Evolutionary conservation across 768 basidiomycete genomes (phyloP), one percentile per base, ranked within the genome.

Genomic region (Hygrophorus russula): DNA sequence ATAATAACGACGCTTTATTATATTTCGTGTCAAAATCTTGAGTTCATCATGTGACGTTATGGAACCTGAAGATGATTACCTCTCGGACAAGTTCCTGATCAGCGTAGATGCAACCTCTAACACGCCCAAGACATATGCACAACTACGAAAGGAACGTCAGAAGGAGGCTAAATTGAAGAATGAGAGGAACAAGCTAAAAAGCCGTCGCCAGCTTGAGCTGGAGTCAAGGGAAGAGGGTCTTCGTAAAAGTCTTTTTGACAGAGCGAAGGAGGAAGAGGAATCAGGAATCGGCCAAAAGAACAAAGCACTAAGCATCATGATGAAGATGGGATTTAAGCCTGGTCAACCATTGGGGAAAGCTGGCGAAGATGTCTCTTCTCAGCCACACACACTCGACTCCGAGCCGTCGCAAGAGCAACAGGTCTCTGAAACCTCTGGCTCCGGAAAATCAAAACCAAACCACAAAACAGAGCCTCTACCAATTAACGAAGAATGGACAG

Each of bases 261-360:
- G 76, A 34, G 83, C 82, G 17, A 69, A 73, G 56, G 82, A 86
- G 54, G 74, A 76, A 35, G 71, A 75, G 48, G 70, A 70, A 46
- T 66, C 63, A 36, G 78, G 74, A 5, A 54, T 67, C 15, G 63
- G 65, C 33, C 60, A 66, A 41, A 68, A 72, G 34, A 89, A 75
- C 65, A 91, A 89, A 58, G 89, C 88, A 6, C 65, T 91, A 42
- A 72, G 75, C 12, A 90, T 92, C 67, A 92, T 92, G 89, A 78
- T 84, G 73, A 90, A 85, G 64, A 91, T 91, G 89, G 89, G 89
- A 1, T 92, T 87, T 66, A 82, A 82, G 62, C 78, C 84, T 2
- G 89, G 89, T 12, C 78, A 89, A 58, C 69, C 84, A 11, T 69
- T 91, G 20, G 87, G 88, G 13, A 68, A 62, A 54, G 41, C 57